A percentile compares a stretch with the other conserved stretches of the same genome.
These are phyloP conservation scores for Physcomitrium patens DNA, from an alignment of 225 moss, liverwort and hornwort genomes.

Conservation along the genomic window DNA sequence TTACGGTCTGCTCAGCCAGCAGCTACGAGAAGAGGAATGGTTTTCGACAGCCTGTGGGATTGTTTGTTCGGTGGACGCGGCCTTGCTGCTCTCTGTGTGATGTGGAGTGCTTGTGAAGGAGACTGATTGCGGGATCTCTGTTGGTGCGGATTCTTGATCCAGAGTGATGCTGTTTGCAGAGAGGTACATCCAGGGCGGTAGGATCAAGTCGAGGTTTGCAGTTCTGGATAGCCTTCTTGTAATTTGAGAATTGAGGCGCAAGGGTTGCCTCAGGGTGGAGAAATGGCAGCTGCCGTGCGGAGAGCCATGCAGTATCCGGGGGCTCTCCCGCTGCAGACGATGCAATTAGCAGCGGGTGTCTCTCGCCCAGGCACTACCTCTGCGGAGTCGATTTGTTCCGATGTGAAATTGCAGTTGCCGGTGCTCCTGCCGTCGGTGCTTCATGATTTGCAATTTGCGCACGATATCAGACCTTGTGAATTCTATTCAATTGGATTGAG, in stretches of 20 bases:
- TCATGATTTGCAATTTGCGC: constrained; percentile 58
- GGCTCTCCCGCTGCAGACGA: constrained; percentile 58
- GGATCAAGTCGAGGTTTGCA: constrained; percentile 6
- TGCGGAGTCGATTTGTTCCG: constrained; percentile 55
- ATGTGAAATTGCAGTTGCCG: constrained; percentile 56
- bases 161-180: constrained; percentile 4
- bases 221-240: constrained; percentile 14
- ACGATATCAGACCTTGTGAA: constrained; percentile 52
- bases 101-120: not conserved
- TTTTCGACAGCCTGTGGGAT: not conserved
- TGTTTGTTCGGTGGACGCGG: not conserved
- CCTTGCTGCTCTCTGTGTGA: not conserved
- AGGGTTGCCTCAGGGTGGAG: constrained; percentile 9
- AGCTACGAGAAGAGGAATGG: not conserved
- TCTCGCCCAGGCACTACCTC: constrained; percentile 49
- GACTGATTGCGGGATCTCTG: too few species aligned
- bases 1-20: not conserved
- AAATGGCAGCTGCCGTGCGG: constrained; percentile 79
- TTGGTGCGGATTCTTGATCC: not conserved
- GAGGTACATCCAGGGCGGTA: not conserved
- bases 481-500: constrained; percentile 38
- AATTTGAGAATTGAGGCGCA: constrained; percentile 11
- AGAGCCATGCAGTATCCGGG: constrained; percentile 71
- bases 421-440: constrained; percentile 34
- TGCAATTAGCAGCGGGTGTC: constrained; percentile 55